These are phyloP conservation scores for Sanghuangporus sanghuang DNA, from an alignment of 1,284 basidiomycete genomes.

Conservation along the genomic window DNA sequence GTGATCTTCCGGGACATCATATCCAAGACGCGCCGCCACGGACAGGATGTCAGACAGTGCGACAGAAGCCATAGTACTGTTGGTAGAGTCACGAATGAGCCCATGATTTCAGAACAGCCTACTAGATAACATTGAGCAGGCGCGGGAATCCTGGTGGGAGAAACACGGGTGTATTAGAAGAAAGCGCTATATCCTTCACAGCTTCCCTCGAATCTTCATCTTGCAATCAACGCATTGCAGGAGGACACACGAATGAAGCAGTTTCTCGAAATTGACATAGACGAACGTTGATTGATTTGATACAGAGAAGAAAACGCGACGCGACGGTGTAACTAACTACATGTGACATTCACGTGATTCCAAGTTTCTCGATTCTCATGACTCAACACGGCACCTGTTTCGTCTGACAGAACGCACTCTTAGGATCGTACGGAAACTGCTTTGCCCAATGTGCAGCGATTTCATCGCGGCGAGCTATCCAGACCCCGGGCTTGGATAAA, in stretches of 20 bases:
- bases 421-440: not conserved
- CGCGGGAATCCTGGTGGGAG: too few relatives aligned
- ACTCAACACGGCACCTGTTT: not conserved
- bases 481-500: not conserved
- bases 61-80: not conserved
- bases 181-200: too few relatives aligned
- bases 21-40: not conserved
- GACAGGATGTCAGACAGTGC: not conserved
- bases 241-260: too few relatives aligned
- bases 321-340: not conserved
- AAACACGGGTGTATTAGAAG: too few relatives aligned
- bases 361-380: too few relatives aligned
- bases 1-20: not conserved
- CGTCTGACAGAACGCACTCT: not conserved
- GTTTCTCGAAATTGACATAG: too few relatives aligned
- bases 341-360: not conserved
- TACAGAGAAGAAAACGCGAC: too few relatives aligned
- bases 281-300: too few relatives aligned
- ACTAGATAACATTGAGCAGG: not conserved
- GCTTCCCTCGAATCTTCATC: too few relatives aligned
- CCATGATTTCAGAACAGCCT: not conserved
- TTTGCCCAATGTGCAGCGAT: not conserved
- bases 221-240: too few relatives aligned
- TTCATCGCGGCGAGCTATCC: conserved; percentile 1
- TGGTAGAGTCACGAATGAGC: not conserved